Evolutionary conservation across 2,329 filamentous ascomycete genomes (phyloP), one percentile per base, ranked within the genome.

Genomic region (Seiridium unicorne): DNA sequence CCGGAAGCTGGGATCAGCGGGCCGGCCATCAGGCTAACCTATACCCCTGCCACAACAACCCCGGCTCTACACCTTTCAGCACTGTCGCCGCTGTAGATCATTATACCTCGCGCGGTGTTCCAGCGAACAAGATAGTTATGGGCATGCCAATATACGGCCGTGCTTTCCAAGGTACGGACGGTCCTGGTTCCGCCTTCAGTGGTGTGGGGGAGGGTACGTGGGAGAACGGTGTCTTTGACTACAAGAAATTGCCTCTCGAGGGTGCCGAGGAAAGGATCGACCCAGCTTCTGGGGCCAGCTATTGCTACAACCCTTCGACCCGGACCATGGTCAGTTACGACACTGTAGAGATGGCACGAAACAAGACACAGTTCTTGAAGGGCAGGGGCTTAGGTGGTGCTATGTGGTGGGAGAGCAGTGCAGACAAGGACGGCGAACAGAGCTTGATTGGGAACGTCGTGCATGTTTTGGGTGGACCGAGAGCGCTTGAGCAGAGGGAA

Each of bases 321-420:
- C 82, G 82, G 61, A 87, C 84, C 60, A 84, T 98, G 79, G 84
- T 98, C 57, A 89, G 84, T 48, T 98, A 96, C 71, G 90, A 93
- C 71, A 94, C 86, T 1, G 83, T 87, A 1, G 76, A 79, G 3
- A 85, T 93, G 73, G 89, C 87, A 3, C 79, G 79, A 65, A 72
- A 77, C 65, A 98, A 97, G 79, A 87, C 88, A 1, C 77, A 84
- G 9, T 97, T 87, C 72, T 85, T 97, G 70, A 84, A 81, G 69
- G 73, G 84, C 26, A 78, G 82, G 49, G 80, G 85, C 0, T 82
- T 97, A 0, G 93, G 93, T 1, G 94, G 94, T 18, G 92, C 84
- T n/a, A 97, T 98, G 93, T 98, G 92, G 92, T 97, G 93, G 93
- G 93, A 97, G 77, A 91, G 87, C 68, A 94, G 89, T 69, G 88